A percentile compares a stretch with the other conserved stretches of the same genome.
Evolutionary conservation across 768 basidiomycete species (phyloP).

Genomic region (Kwoniella dendrophila): DNA sequence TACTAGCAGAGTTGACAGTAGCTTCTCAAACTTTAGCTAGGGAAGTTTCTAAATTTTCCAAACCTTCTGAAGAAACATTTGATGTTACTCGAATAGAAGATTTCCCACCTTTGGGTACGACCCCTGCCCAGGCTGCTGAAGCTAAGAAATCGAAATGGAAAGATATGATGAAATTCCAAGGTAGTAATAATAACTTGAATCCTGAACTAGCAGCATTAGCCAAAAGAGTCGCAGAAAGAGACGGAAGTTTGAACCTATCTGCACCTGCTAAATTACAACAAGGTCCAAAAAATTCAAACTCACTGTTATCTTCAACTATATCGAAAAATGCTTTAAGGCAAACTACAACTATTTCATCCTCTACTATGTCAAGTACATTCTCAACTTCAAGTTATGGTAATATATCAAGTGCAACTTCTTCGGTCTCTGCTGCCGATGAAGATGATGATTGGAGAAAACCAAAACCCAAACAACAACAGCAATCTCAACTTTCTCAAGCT

Average conservation of each 20-base stretch:
- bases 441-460: conserved; percentile 46
- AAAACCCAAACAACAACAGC: not conserved
- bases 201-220: conserved; percentile 53
- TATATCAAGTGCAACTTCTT: conserved; percentile 34
- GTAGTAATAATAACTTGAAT: conserved; percentile 28
- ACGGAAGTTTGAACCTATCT: conserved; percentile 60
- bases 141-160: conserved; percentile 91
- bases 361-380: conserved; percentile 23
- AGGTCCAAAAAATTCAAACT: conserved; percentile 66
- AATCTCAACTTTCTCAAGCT: not conserved
- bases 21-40: conserved; percentile 81
- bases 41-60: conserved; percentile 62
- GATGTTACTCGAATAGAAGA: conserved; percentile 54
- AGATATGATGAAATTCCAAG: conserved; percentile 65
- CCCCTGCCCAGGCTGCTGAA: conserved; percentile 47
- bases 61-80: conserved; percentile 32
- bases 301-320: conserved; percentile 60
- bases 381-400: conserved; percentile 31
- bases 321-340: conserved; percentile 26
- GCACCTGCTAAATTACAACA: conserved; percentile 77
- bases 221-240: conserved; percentile 48
- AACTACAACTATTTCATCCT: conserved; percentile 24
- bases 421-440: conserved; percentile 32
- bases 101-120: conserved; percentile 55
- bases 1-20: conserved; percentile 69